These are phyloP conservation scores for Paramyrothecium roridum DNA, from an alignment of 2,329 filamentous ascomycete genomes.

Conservation along the genomic window DNA sequence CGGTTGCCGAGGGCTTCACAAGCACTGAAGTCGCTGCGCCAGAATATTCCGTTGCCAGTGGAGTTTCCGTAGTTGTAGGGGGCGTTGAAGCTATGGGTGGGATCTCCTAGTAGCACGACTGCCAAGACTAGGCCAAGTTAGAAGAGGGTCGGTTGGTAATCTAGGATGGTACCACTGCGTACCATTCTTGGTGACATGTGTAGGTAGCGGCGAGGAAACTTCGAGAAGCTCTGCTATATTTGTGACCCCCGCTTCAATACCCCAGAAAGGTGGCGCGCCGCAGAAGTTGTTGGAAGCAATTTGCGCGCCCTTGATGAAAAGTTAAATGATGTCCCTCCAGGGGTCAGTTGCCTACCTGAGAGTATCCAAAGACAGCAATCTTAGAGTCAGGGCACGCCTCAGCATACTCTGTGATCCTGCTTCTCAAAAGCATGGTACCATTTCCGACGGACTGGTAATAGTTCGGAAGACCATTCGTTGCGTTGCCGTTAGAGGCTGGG, in stretches of 20 bases:
- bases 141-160: background rate
- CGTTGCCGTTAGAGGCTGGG: background rate
- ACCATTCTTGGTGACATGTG: slow-evolving; percentile 12
- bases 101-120: slow-evolving; percentile 18
- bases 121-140: slow-evolving; percentile 12
- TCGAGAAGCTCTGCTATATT: slow-evolving; percentile 6
- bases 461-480: background rate
- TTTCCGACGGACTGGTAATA: slow-evolving; percentile 3
- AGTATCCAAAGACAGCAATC: slow-evolving; percentile 5
- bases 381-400: slow-evolving; percentile 2
- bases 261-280: slow-evolving; percentile 8
- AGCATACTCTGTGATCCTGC: slow-evolving; percentile 1
- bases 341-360: slow-evolving; percentile 2
- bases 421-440: slow-evolving; percentile 1
- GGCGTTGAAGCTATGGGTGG: slow-evolving; percentile 10
- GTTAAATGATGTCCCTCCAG: background rate
- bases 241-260: background rate
- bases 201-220: slow-evolving; percentile 2
- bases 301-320: slow-evolving; percentile 16
- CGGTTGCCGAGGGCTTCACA: slow-evolving; percentile 15
- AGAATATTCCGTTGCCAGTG: slow-evolving; percentile 14
- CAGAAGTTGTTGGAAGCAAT: slow-evolving; percentile 16
- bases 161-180: background rate
- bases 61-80: slow-evolving; percentile 14
- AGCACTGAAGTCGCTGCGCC: slow-evolving; percentile 10